phyloP scores from a whole-genome alignment of 768 basidiomycete genomes.

The Pulveroboletus sp. region DNA sequence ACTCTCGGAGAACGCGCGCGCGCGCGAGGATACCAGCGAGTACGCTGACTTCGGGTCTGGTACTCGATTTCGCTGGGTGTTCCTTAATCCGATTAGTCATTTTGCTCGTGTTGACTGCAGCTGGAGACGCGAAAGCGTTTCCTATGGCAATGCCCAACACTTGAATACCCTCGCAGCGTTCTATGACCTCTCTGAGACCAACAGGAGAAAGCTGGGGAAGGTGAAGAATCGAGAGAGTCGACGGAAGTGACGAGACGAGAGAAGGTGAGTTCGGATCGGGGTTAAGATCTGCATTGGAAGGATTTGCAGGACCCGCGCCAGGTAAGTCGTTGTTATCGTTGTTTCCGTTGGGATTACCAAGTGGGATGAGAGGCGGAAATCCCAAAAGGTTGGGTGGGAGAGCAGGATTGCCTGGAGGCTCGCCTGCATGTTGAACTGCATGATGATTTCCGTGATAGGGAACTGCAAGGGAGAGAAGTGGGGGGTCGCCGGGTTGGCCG shows the following conservation, averaged over 20 bases:
- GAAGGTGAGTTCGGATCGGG: slow-evolving; percentile 20
- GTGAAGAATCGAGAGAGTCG: slow-evolving; percentile 30
- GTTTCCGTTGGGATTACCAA: slow-evolving; percentile 1
- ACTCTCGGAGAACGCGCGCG: slow-evolving; percentile 11
- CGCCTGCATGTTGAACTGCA: background rate
- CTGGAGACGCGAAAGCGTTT: slow-evolving; percentile 1
- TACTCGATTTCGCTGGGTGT: background rate
- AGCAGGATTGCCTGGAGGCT: slow-evolving; percentile 2
- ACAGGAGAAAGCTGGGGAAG: slow-evolving; percentile 21
- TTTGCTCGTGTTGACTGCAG: background rate
- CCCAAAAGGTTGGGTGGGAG: slow-evolving; percentile 5
- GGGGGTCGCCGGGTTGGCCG: slow-evolving; percentile 6
- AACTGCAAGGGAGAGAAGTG: slow-evolving; percentile 12
- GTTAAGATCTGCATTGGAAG: slow-evolving; percentile 8
- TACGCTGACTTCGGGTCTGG: slow-evolving; percentile 11
- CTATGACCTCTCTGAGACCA: slow-evolving; percentile 19
- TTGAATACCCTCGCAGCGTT: slow-evolving; percentile 14
- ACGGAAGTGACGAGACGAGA: slow-evolving; percentile 30
- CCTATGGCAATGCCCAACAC: slow-evolving; percentile 20
- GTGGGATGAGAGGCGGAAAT: slow-evolving; percentile 1
- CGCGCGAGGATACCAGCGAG: slow-evolving; percentile 13
- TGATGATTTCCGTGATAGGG: slow-evolving; percentile 1
- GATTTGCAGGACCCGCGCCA: slow-evolving; percentile 2
- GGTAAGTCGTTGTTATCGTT: background rate
- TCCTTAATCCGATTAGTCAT: background rate